Conservation (phyloP, 2,329 filamentous ascomycete species). For the Phyllachora maydis region DNA sequence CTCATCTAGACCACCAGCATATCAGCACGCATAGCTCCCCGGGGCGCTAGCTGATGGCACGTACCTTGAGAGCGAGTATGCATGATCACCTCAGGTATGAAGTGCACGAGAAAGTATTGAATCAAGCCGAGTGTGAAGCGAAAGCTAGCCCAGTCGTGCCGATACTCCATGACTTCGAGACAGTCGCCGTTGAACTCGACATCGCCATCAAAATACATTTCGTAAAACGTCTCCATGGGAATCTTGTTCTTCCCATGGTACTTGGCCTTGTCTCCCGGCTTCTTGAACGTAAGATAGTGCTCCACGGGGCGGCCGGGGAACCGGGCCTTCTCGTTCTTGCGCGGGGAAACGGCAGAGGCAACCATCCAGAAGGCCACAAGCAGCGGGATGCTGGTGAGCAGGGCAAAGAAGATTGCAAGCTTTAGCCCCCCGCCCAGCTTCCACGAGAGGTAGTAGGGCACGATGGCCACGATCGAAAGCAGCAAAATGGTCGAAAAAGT, state of each 20-base stretch:
- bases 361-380: conserved; percentile 67
- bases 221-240: conserved; percentile 83
- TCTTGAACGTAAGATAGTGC: conserved; percentile 74
- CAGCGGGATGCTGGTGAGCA: conserved; percentile 62
- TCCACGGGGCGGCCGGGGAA: conserved; percentile 75
- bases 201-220: conserved; percentile 92
- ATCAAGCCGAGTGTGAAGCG: conserved; percentile 71
- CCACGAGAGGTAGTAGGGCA: conserved; percentile 67
- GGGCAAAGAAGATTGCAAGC: conserved; percentile 69
- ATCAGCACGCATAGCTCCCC: too few relatives aligned
- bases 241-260: conserved; percentile 67
- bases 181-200: conserved; percentile 91
- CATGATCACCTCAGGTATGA: conserved; percentile 80
- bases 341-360: conserved; percentile 61
- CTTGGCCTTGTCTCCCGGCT: conserved; percentile 34
- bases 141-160: conserved; percentile 95
- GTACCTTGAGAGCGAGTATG: conserved; percentile 75
- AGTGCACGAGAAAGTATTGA: conserved; percentile 71
- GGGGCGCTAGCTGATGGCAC: conserved; percentile 7
- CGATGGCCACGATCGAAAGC: conserved; percentile 42
- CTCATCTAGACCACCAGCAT: conserved; percentile 45
- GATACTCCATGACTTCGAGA: conserved; percentile 76
- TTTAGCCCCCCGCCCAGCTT: conserved; percentile 70
- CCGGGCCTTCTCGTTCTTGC: conserved; percentile 81
- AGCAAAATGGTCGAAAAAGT: conserved; percentile 73